Evolutionary conservation across 768 basidiomycete species (phyloP), one percentile per base, ranked within the genome.

Genomic region (Lactifluus echinatus): DNA sequence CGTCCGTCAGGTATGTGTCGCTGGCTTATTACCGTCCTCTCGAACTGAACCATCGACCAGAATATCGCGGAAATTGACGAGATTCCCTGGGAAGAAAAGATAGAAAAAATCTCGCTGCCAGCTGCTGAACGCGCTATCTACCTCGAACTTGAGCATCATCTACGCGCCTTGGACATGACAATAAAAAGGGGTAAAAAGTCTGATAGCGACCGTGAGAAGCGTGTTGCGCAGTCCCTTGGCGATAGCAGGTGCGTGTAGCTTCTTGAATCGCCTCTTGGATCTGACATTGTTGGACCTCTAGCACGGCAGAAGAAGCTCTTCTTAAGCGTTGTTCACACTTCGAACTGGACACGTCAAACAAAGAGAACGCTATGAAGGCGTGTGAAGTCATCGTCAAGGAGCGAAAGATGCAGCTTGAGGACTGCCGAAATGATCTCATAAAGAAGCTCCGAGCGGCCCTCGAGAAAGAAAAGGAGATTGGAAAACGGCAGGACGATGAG

Each of bases 1-100:
- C 63, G 89, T 92, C 61, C 83, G 90, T 63, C 90, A 93, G 80
- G 90, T 89, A 59, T 8, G 79, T 67, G 57, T 53, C 21, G 8
- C 29, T 1, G 17, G 28, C 15, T 21, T 24, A 23, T 17, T 26
- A 21, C 23, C 19, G 12, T 47, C 34, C 15, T 17, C 5, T 11
- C 8, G 10, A 17, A 24, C 52, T 56, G 46, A 40, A 31, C 11
- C 47, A 31, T 17, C 29, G 63, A 56, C 8, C 64, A 96, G 87
- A 96, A 96, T 66, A 84, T 94, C 50, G 93, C 94, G 8, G 94
- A 97, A 72, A 97, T 96, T 55, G 93, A 93, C 59, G 94, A 97
- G 71, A 97, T 97, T 55, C 87, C 88, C 1, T 90, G 84, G 72
- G 78, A 78, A 0, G 79, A 77, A 57, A 74, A 86, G 55, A 71